These are phyloP conservation scores for Penicillium hesseltinei DNA, from an alignment of 2,329 filamentous ascomycete species.

Conservation along the genomic window DNA sequence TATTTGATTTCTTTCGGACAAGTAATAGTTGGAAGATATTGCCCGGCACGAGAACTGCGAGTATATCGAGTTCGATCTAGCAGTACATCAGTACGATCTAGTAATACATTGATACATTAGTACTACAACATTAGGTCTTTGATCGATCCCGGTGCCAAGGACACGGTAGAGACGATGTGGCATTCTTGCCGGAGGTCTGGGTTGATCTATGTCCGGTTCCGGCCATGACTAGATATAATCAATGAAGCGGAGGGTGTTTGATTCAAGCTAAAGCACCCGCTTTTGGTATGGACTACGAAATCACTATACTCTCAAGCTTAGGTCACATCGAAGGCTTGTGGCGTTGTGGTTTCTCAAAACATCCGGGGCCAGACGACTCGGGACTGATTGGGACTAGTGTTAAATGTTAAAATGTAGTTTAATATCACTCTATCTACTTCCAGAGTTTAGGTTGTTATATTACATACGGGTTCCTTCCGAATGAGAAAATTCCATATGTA, in stretches of 20 bases:
- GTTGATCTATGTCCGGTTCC: not conserved
- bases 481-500: not conserved
- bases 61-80: not conserved
- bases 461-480: not conserved
- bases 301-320: not conserved
- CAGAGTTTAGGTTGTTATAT: not conserved
- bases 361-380: not conserved
- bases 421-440: not conserved
- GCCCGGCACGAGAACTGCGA: not conserved
- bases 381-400: not conserved
- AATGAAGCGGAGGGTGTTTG: not conserved
- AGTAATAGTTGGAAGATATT: not conserved
- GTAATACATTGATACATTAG: not conserved
- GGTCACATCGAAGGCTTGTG: constrained; percentile 5
- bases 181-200: not conserved
- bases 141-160: not conserved
- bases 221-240: not conserved
- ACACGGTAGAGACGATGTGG: not conserved
- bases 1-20: not conserved
- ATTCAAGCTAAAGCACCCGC: not conserved
- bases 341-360: not conserved
- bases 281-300: not conserved
- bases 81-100: not conserved
- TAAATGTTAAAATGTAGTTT: not conserved
- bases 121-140: not conserved